phyloP scores from a whole-genome alignment of 1,284 basidiomycete species.

The Caloboletus inedulis region DNA sequence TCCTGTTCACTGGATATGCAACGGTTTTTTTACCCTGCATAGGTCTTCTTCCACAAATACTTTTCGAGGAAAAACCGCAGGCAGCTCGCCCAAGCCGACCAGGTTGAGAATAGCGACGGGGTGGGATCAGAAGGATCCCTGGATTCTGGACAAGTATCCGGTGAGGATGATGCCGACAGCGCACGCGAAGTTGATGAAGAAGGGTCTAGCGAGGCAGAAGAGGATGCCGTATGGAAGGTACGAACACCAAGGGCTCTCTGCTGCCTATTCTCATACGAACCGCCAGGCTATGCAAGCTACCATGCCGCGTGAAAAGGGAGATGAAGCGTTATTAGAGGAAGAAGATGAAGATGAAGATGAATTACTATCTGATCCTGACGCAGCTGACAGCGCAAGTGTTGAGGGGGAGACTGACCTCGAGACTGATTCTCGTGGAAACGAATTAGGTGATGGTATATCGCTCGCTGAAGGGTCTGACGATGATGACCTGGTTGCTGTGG shows the following conservation, averaged over 20 bases:
- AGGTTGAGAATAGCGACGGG: constrained; percentile 31
- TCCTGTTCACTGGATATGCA: background rate
- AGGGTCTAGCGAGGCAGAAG: constrained; percentile 49
- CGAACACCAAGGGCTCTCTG: background rate
- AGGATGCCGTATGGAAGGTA: constrained; percentile 84
- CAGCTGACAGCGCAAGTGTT: constrained; percentile 33
- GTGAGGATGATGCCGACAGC: constrained; percentile 37
- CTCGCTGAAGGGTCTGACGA: constrained; percentile 67
- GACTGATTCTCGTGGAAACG: constrained; percentile 25
- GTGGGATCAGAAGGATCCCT: constrained; percentile 32
- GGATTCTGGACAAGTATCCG: constrained; percentile 29
- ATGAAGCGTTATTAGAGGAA: background rate
- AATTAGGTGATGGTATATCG: constrained; percentile 41
- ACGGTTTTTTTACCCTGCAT: constrained; percentile 4
- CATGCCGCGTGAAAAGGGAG: constrained; percentile 59
- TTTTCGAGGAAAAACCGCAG: constrained; percentile 60
- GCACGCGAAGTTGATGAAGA: constrained; percentile 46
- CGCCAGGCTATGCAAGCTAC: constrained; percentile 78
- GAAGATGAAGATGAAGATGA: constrained; percentile 28
- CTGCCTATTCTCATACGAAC: background rate
- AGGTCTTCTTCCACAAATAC: constrained; percentile 69
- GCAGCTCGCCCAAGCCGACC: constrained; percentile 39
- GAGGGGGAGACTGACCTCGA: constrained; percentile 24
- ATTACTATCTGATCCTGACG: constrained; percentile 37
- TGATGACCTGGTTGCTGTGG: constrained; percentile 61